A percentile compares a stretch with the other conserved stretches of the same genome.
Evolutionary conservation across 2,329 filamentous ascomycete genomes (phyloP).

Genomic region (Graphiopsis chlorocephala): DNA sequence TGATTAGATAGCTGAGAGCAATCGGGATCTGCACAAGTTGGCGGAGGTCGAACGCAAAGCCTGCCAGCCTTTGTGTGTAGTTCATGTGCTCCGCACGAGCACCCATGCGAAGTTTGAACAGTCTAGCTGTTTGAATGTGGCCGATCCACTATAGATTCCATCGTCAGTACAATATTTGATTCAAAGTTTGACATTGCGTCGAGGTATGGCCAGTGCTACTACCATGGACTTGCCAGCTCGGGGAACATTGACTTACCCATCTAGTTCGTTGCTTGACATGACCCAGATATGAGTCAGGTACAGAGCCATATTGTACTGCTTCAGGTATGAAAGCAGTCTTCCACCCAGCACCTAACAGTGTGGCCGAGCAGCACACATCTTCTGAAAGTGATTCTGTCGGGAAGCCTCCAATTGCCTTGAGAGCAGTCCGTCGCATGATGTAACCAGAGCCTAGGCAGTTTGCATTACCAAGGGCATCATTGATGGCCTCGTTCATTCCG

Average conservation of each 20-base stretch:
- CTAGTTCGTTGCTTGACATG: slow-evolving; percentile 58
- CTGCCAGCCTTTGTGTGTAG: slow-evolving; percentile 47
- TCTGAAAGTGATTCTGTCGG: slow-evolving; percentile 60
- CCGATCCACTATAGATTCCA: slow-evolving; percentile 5
- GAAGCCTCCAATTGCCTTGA: slow-evolving; percentile 62
- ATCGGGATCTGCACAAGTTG: slow-evolving; percentile 44
- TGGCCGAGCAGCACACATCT: slow-evolving; percentile 58
- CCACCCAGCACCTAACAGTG: slow-evolving; percentile 61
- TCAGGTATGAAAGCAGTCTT: slow-evolving; percentile 61
- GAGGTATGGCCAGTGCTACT: background rate
- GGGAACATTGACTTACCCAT: slow-evolving; percentile 37
- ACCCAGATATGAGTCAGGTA: slow-evolving; percentile 56
- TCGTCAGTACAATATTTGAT: background rate
- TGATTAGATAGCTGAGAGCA: slow-evolving; percentile 56
- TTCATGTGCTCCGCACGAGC: slow-evolving; percentile 14
- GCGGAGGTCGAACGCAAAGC: slow-evolving; percentile 57
- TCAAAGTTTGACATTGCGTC: background rate
- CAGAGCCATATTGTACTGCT: slow-evolving; percentile 58
- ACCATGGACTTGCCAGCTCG: background rate
- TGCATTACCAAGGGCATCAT: slow-evolving; percentile 51
- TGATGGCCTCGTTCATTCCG: slow-evolving; percentile 50
- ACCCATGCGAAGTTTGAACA: slow-evolving; percentile 19
- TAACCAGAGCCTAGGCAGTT: slow-evolving; percentile 66
- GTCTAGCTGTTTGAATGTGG: slow-evolving; percentile 17
- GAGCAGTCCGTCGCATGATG: slow-evolving; percentile 56